phyloP scores from a whole-genome alignment of 2,329 filamentous ascomycete species.

The Coniella lustricola region DNA sequence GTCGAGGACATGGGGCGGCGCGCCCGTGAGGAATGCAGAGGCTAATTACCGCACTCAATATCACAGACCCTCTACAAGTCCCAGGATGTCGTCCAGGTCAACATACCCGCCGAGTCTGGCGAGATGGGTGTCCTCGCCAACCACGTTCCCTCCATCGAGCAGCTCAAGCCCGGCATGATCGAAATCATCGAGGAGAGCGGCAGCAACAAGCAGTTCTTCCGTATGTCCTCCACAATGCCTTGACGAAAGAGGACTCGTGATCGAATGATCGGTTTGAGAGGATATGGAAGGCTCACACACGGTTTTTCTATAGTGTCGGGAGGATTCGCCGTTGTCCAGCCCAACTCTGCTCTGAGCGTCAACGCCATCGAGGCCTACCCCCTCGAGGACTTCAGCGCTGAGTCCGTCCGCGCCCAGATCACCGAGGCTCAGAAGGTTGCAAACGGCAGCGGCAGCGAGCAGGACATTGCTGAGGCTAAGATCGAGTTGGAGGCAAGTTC shows the following conservation, averaged over 20 bases:
- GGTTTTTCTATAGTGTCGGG: constrained; percentile 64
- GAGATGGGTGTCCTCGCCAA: constrained; percentile 99
- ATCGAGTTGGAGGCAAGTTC: constrained; percentile 89
- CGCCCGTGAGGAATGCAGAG: constrained; percentile 7
- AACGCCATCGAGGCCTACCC: constrained; percentile 95
- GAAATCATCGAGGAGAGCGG: constrained; percentile 93
- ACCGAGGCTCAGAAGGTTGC: constrained; percentile 94
- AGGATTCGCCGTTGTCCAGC: constrained; percentile 95
- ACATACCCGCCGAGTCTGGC: constrained; percentile 94
- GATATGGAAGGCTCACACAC: constrained; percentile 6
- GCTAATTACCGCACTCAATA: constrained; percentile 44
- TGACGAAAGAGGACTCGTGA: background rate
- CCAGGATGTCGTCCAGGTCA: constrained; percentile 82
- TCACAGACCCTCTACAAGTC: constrained; percentile 62
- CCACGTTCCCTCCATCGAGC: constrained; percentile 98
- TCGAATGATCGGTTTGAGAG: no score
- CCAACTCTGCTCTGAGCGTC: constrained; percentile 90
- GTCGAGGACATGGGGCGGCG: background rate
- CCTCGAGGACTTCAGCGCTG: constrained; percentile 91
- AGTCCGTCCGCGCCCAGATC: constrained; percentile 83
- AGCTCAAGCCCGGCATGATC: constrained; percentile 92
- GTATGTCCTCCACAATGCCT: constrained; percentile 49
- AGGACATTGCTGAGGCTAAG: constrained; percentile 97
- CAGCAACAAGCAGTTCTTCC: constrained; percentile 92
- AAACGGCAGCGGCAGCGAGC: constrained; percentile 83